Base-by-base conservation (phyloP, 805 yeast genomes). In the Wickerhamomyces alni region DNA sequence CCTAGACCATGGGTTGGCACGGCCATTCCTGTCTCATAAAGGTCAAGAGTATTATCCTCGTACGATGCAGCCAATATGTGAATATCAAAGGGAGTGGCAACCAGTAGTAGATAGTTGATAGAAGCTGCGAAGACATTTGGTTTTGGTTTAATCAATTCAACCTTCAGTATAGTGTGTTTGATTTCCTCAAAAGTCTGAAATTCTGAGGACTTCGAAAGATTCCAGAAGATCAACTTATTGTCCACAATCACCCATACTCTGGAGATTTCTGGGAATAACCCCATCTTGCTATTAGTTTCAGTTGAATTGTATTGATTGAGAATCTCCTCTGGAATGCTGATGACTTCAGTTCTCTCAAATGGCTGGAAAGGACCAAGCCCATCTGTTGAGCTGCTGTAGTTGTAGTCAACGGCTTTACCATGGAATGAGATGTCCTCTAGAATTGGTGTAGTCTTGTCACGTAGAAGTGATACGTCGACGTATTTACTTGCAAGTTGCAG, bases 221-320 rank as follows among this genome's bases (percentile, higher is more conserved):
- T 82, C 98, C 98, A 93, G 18, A 94, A 69, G 26, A 84, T 75
- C 51, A 91, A 67, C 51, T 83, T 82, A 57, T 82, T 82, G 54
- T 87, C 97, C 25, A 81, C 76, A 3, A 83, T 77, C 25, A 91
- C 72, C 96, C 97, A 93, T 12, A 89, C 78, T 43, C 95, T 76
- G 45, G 77, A 75, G 24, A 93, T 72, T 42, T 83, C 88, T 0
- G 89, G 76, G 48, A 93, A 80, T 19, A 88, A 63, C 12, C 99
- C 99, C 78, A 86, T 80, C 43, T 80, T 78, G 29, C 88, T 77
- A 35, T 71, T 71, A 38, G 78, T 72, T 52, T 83, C 80, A 6
- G 85, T 72, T 36, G 74, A 71, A 47, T 78, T 80, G 56, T 81
- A 76, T 50, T 84, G 87, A 39, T 80, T 82, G 48, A 84, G 75